A percentile compares a stretch with the other conserved stretches of the same genome.
phyloP scores from a whole-genome alignment of 2,329 filamentous ascomycete species.

The Sclerotinia nivalis region DNA sequence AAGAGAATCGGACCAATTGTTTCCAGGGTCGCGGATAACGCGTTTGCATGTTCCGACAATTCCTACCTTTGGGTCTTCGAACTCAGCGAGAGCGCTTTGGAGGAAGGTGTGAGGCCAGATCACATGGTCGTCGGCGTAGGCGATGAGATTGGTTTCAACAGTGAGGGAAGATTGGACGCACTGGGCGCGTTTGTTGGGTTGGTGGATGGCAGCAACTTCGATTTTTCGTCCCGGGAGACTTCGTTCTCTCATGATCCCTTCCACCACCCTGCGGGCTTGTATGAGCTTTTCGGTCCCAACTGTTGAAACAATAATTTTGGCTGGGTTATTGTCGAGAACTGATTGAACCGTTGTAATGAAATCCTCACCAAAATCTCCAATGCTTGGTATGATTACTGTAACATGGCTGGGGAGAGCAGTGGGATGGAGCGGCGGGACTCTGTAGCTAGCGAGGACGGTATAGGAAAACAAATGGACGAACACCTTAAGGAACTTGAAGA shows the following conservation, averaged over 20 bases:
- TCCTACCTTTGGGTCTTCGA: constrained; percentile 46
- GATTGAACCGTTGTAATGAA: constrained; percentile 24
- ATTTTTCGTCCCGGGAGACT: constrained; percentile 4
- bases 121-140: constrained; percentile 31
- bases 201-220: constrained; percentile 13
- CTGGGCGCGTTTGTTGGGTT: constrained; percentile 29
- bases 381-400: constrained; percentile 33
- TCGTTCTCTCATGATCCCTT: not conserved
- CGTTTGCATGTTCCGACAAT: constrained; percentile 59
- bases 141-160: constrained; percentile 28
- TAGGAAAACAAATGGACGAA: constrained; percentile 31
- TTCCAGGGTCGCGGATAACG: constrained; percentile 45
- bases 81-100: constrained; percentile 27
- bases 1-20: constrained; percentile 23
- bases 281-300: constrained; percentile 24
- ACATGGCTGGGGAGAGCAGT: constrained; percentile 28
- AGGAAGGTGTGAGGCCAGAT: constrained; percentile 32
- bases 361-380: constrained; percentile 29
- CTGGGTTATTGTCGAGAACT: constrained; percentile 27
- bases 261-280: not conserved
- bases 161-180: constrained; percentile 25
- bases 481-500: constrained; percentile 33
- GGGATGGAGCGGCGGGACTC: constrained; percentile 8
- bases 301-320: constrained; percentile 29
- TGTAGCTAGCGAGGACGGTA: constrained; percentile 14